Conservation (phyloP, 2,329 filamentous ascomycete genomes). For the Juglanconis oblonga region DNA sequence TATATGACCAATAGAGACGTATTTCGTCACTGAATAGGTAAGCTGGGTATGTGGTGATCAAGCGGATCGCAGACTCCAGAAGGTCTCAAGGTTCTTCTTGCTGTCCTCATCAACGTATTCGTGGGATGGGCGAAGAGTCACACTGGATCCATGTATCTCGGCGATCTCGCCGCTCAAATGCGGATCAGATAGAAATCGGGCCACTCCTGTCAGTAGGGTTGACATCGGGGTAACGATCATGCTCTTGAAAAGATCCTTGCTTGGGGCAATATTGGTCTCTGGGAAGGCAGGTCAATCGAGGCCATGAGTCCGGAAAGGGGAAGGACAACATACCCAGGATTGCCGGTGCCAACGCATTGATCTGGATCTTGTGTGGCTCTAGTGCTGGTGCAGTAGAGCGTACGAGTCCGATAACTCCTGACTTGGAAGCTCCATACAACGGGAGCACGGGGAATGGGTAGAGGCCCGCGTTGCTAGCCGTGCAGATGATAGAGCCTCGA, state of each 20-base stretch:
- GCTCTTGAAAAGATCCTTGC: conserved; percentile 39
- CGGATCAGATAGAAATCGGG: conserved; percentile 38
- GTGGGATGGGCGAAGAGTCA: conserved; percentile 42
- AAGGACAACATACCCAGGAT: conserved; percentile 39
- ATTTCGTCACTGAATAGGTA: too few species aligned
- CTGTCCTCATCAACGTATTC: conserved; percentile 47
- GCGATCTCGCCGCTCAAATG: conserved; percentile 42
- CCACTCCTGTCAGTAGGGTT: conserved; percentile 42
- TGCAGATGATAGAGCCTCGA: conserved; percentile 49
- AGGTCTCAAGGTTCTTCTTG: conserved; percentile 43
- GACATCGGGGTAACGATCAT: conserved; percentile 52
- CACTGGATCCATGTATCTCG: conserved; percentile 49
- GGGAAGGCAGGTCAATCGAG: conserved; percentile 4
- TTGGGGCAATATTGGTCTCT: conserved; percentile 46
- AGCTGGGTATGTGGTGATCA: conserved; percentile 21
- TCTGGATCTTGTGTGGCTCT: conserved; percentile 40
- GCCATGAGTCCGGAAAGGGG: background rate
- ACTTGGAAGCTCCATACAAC: conserved; percentile 46
- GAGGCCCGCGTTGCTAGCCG: conserved; percentile 50
- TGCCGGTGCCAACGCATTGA: conserved; percentile 49
- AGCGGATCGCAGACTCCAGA: conserved; percentile 46
- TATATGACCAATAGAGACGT: too few species aligned
- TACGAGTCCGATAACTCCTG: conserved; percentile 47
- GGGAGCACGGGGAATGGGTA: conserved; percentile 51
- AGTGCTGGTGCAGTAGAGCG: conserved; percentile 42